Evolutionary conservation across 305 asterid species (phyloP), one percentile per base, ranked within the genome.

Genomic region (Fraxinus platypoda): DNA sequence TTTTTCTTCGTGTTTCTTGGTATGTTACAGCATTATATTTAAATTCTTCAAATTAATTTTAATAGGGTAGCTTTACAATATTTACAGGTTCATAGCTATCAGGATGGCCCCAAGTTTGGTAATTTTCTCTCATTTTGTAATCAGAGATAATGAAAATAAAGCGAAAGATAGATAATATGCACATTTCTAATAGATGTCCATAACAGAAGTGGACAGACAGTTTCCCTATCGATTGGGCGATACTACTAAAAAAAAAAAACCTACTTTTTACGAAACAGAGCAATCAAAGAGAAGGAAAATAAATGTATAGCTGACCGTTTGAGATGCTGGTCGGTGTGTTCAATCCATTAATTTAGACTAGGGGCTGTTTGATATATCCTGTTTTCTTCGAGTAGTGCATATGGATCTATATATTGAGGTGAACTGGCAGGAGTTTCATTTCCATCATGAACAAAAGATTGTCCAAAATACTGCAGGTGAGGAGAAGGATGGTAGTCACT

Each of bases 381-480:
- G 71, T 93, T 90, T 77, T 92, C 97, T 90, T 93, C 97, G 34
- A 94, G 97, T 70, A 95, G 91, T 43, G 78, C 92, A 77, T 94
- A 94, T 7, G 99, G 98, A 86, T 94, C 97, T 9, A 90, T 54
- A 15, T 93, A 93, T 68, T 83, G 94, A 3, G 97, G 95, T 26
- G 87, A 87, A 49, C 87, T 13, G 8, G 73, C 66, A 4, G 82
- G 82, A 73, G 83, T 41, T 7, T 73, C 78, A 71, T 85, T 86
- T 80, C 90, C 99, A 49, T 92, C 95, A 35, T 94, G 99, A 84
- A 95, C 81, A 83, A 95, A 95, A 75, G 84, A 83, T 21, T 95
- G 85, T 81, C 99, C 99, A 26, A 93, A 95, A 83, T 94, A 95
- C 98, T 95, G 93, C 90, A 90, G n/a, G 81, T 66, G 46, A 49